These are phyloP conservation scores for Phylloporus sp. DNA, from an alignment of 768 basidiomycete species.

Conservation along the genomic window DNA sequence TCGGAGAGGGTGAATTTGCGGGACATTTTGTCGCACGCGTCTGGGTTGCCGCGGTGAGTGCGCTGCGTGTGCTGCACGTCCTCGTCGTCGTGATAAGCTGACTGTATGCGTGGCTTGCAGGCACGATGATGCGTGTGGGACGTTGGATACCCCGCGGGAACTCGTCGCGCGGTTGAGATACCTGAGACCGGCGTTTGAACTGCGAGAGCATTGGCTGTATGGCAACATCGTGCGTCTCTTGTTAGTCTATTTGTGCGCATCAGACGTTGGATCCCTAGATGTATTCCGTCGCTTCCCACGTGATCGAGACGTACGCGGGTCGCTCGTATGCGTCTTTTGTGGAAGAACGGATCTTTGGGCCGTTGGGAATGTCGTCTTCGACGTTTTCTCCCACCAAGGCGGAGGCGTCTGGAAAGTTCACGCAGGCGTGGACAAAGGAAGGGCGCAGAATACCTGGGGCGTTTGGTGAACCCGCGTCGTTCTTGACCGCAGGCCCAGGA, in stretches of 20 bases:
- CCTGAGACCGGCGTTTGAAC: slow-evolving; percentile 31
- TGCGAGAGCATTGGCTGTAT: slow-evolving; percentile 36
- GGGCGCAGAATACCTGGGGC: slow-evolving; percentile 33
- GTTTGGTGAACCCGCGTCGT: slow-evolving; percentile 24
- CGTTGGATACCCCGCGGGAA: slow-evolving; percentile 23
- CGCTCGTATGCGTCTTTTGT: slow-evolving; percentile 37
- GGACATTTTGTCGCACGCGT: slow-evolving; percentile 38
- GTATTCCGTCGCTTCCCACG: slow-evolving; percentile 33
- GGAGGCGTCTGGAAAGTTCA: slow-evolving; percentile 26
- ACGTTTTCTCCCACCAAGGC: slow-evolving; percentile 36
- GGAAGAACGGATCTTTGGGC: slow-evolving; percentile 36
- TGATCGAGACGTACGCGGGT: slow-evolving; percentile 32
- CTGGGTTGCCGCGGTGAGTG: slow-evolving; percentile 36
- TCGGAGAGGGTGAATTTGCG: slow-evolving; percentile 32
- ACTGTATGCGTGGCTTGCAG: too few relatives aligned
- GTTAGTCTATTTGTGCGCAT: background rate
- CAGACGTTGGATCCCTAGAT: slow-evolving; percentile 26
- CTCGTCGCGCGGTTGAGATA: slow-evolving; percentile 24
- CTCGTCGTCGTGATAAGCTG: too few relatives aligned
- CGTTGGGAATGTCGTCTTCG: slow-evolving; percentile 38
- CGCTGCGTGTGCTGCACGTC: too few relatives aligned
- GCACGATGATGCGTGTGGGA: slow-evolving; percentile 32
- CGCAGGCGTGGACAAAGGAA: slow-evolving; percentile 30
- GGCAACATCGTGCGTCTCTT: slow-evolving; percentile 31
- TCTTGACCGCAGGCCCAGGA: slow-evolving; percentile 34